Base-by-base conservation (phyloP, 2,329 filamentous ascomycete species). In the Penicillium thymicola region DNA sequence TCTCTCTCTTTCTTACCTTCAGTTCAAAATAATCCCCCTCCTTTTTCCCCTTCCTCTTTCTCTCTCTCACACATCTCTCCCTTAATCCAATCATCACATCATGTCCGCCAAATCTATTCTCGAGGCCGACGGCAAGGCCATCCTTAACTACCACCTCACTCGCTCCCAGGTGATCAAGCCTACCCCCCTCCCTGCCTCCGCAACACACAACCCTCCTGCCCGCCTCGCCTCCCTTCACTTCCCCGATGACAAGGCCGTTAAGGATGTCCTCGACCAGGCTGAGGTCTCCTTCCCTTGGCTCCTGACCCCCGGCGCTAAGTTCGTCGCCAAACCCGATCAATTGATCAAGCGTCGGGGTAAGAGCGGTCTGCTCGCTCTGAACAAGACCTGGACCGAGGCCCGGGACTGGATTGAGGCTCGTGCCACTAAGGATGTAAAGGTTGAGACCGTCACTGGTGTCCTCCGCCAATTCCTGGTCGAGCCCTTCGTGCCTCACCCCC, bases 51-150 rank as follows among this genome's bases (percentile, higher is more conserved):
- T 57, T 43, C 54, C 53, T 51, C n/a, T 18, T 7, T 36, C 14
- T 36, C 43, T 25, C 42, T 45, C 34, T 58, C 60, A 18, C 57
- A 53, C 23, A 53, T 45, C 16, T 44, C 6, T 44, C 30, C 38
- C 28, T 27, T 18, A 45, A 25, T 34, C 40, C 41, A 42, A 61
- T 40, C 37, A 44, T 60, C 61, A 58, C 78, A 84, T 72, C 72
- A 95, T 95, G 91, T 92, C 90, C 76, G 90, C 94, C 79, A 99
- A 99, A 83, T 89, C 93, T 68, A 97, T 99, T 76, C 81, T 89
- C 84, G 94, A 99, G 85, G 93, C 93, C 84, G 94, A 99, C 83
- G 94, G 94, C 86, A 99, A 99, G 89, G 94, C 94, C 85, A 97
- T 99, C 83, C 86, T 99, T 86, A 97, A 97, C 89, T 99, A 97